These are phyloP conservation scores for Coffea humblotiana DNA, from an alignment of 305 asterid species.

Conservation along the genomic window DNA sequence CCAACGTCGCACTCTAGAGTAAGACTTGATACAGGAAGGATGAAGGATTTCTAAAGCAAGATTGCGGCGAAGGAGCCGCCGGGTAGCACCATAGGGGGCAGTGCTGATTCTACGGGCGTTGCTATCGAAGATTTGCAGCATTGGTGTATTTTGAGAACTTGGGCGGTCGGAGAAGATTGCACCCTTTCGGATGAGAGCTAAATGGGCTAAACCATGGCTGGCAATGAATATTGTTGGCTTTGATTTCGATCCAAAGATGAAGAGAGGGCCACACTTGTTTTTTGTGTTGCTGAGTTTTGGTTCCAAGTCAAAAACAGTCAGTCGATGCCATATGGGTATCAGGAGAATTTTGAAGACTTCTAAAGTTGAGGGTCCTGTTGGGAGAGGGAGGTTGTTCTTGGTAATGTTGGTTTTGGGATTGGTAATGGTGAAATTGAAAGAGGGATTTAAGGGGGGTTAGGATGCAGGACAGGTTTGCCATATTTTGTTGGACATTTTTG, in stretches of 20 bases:
- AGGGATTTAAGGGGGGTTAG: conserved; percentile 9
- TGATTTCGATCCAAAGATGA: conserved; percentile 41
- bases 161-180: conserved; percentile 72
- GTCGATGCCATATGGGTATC: conserved; percentile 35
- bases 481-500: too few relatives aligned
- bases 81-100: conserved; percentile 59
- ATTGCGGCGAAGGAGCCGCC: conserved; percentile 83
- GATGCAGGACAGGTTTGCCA: too few relatives aligned
- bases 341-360: conserved; percentile 44
- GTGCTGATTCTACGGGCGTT: conserved; percentile 39
- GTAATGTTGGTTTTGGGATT: background rate
- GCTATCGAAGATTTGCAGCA: conserved; percentile 25
- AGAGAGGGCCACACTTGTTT: conserved; percentile 48
- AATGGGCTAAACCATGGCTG: conserved; percentile 59
- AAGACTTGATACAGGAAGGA: conserved; percentile 54
- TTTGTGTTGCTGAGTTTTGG: conserved; percentile 39
- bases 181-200: conserved; percentile 65
- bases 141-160: conserved; percentile 1
- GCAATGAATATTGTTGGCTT: conserved; percentile 43
- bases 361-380: conserved; percentile 49
- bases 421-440: background rate
- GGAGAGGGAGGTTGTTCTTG: conserved; percentile 24
- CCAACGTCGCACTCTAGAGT: conserved; percentile 54
- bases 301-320: conserved; percentile 48
- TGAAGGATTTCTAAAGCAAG: conserved; percentile 65